Base-by-base conservation (phyloP, 352 stramenopile species). In the Blastocystis sp. region DNA sequence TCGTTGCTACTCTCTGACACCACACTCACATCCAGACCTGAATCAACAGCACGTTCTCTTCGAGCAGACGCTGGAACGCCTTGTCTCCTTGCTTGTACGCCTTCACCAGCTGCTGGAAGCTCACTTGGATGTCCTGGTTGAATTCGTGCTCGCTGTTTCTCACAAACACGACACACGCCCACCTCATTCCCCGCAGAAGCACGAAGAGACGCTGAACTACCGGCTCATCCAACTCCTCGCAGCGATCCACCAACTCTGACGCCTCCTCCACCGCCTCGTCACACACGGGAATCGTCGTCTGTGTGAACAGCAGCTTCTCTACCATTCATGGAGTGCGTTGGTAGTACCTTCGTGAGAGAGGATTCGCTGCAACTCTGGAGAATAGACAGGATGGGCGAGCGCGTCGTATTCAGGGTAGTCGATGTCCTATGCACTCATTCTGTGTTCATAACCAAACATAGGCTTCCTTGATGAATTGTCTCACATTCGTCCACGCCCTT, bases 161-260 rank as follows among this genome's bases (percentile, higher is more conserved):
- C 37, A 74, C 19, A n/a, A 19, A 21, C 10, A 10, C 1, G 24
- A 0, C 19, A 6, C 21, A 10, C 12, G 10, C 31, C 37, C 26
- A 74, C 63, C 63, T 74, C 63, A 74, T n/a, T 74, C 63, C 63
- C 35, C 63, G 63, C 16, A 35, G 3, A 31, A 45, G 1, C 1
- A 37, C 26, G 21, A 74, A 74, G 24, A 74, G 1, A n/a, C 26
- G 63, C 0, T 37, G n/a, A 0, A 74, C 12, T 29, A 39, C n/a
- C 31, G 10, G 16, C 16, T 74, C 63, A 39, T 74, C 63, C 63
- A n/a, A 21, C 12, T n/a, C 3, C 3, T 74, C 19, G 24, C 4
- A 6, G 0, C 16, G 9, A 16, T 6, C 37, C 6, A 74, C 10
- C 63, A 74, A 21, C 31, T 51, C 37, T 13, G 24, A 45, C 19